Percentiles rank a stretch among this genome's conserved stretches.
Conservation (phyloP, 2,329 filamentous ascomycete genomes). For the Penicillium sp. region DNA sequence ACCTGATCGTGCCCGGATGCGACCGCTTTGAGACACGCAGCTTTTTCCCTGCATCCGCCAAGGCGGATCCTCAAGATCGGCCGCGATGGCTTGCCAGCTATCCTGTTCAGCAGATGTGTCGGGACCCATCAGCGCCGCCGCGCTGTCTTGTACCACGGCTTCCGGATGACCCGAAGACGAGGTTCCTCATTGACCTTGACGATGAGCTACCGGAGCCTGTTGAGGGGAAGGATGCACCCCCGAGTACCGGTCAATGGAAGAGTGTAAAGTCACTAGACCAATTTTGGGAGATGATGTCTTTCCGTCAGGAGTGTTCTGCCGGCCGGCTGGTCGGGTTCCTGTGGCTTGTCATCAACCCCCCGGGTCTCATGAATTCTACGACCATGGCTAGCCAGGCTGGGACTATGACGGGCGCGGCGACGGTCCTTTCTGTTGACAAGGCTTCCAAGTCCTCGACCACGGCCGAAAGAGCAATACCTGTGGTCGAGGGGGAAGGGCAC, state of each 20-base stretch:
- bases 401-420: not conserved
- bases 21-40: constrained; percentile 78
- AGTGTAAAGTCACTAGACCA: constrained; percentile 81
- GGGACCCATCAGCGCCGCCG: constrained; percentile 68
- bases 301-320: constrained; percentile 90
- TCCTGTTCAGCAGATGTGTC: constrained; percentile 72
- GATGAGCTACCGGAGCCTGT: constrained; percentile 64
- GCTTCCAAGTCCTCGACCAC: not conserved
- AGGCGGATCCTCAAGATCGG: constrained; percentile 39
- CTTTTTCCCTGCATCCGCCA: constrained; percentile 66
- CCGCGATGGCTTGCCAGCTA: constrained; percentile 62
- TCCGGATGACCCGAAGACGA: constrained; percentile 91
- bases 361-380: constrained; percentile 44
- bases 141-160: constrained; percentile 86
- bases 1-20: constrained; percentile 83
- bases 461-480: not conserved
- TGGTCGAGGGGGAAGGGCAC: not conserved
- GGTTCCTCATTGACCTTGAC: constrained; percentile 86
- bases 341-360: constrained; percentile 81
- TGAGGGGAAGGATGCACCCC: constrained; percentile 34
- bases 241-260: constrained; percentile 72
- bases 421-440: not conserved
- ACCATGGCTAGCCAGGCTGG: constrained; percentile 33
- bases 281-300: constrained; percentile 99
- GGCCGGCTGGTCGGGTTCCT: constrained; percentile 91